phyloP scores from a whole-genome alignment of 1,284 basidiomycete species.

The Gymnopus androsaceus region DNA sequence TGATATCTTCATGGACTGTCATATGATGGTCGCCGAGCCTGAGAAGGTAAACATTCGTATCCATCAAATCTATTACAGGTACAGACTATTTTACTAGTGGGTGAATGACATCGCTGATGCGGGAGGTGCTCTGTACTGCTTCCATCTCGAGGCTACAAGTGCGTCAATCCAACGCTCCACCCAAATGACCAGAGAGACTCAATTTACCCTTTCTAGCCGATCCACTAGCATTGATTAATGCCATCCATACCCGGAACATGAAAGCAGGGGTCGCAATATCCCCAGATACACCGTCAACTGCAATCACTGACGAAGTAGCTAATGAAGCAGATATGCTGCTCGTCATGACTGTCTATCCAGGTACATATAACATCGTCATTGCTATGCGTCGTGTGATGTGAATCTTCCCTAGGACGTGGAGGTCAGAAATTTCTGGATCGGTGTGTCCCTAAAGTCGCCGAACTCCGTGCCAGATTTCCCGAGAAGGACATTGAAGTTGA shows the following conservation, averaged over 20 bases:
- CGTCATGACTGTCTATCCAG: conserved; percentile 97
- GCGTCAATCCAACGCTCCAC: conserved; percentile 31
- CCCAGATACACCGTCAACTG: conserved; percentile 84
- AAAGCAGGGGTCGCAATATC: conserved; percentile 93
- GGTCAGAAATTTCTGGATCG: conserved; percentile 97
- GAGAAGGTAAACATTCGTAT: conserved; percentile 64
- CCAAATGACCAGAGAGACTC: conserved; percentile 10
- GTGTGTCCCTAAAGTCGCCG: conserved; percentile 91
- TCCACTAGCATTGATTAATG: conserved; percentile 71
- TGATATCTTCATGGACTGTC: conserved; percentile 99
- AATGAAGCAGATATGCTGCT: conserved; percentile 88
- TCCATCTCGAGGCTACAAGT: conserved; percentile 97
- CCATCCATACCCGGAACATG: conserved; percentile 80
- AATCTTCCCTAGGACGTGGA: conserved; percentile 64
- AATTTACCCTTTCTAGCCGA: conserved; percentile 51
- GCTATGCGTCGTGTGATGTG: neutral
- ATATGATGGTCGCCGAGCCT: conserved; percentile 99
- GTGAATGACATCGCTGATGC: conserved; percentile 94
- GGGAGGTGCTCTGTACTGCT: conserved; percentile 94
- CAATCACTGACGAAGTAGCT: conserved; percentile 83
- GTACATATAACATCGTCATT: conserved; percentile 36
- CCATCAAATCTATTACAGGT: neutral
- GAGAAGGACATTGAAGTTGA: conserved; percentile 96
- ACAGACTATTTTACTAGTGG: conserved; percentile 66
- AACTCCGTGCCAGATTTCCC: conserved; percentile 89